phyloP scores from a whole-genome alignment of 306 rosid species.

The Cajanus cajan region DNA sequence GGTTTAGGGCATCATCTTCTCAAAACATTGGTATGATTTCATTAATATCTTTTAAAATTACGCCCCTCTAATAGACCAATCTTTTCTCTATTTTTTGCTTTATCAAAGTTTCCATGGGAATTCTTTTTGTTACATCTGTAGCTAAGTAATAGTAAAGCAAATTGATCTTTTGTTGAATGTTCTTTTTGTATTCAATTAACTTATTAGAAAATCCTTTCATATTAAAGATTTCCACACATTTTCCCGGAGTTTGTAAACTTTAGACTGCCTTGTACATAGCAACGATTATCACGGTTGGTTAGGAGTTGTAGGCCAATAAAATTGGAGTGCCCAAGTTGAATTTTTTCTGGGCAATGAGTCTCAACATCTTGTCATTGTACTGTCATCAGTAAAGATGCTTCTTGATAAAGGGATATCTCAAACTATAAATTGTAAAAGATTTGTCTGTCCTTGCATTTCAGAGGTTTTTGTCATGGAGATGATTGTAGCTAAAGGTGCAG shows the following conservation, averaged over 20 bases:
- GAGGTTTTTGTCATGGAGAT: constrained; percentile 34
- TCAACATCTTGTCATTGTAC: background rate
- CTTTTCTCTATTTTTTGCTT: constrained; percentile 15
- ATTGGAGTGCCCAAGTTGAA: background rate
- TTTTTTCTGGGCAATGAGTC: background rate
- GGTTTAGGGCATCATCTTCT: constrained; percentile 49
- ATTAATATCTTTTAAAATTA: constrained; percentile 28
- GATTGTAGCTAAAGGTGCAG: constrained; percentile 36
- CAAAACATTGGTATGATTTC: constrained; percentile 48
- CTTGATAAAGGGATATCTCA: background rate
- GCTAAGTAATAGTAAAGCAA: constrained; percentile 30
- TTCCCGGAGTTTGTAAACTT: constrained; percentile 12
- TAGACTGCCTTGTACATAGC: constrained; percentile 22
- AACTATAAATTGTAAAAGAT: background rate
- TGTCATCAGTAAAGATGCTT: background rate
- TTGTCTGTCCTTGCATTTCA: constrained; percentile 25
- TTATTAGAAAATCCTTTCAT: background rate
- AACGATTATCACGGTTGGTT: background rate
- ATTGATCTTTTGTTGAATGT: constrained; percentile 14
- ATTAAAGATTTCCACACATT: constrained; percentile 7
- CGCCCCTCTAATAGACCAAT: constrained; percentile 11
- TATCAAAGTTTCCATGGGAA: constrained; percentile 29
- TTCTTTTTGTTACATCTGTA: constrained; percentile 39
- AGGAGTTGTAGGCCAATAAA: constrained; percentile 8
- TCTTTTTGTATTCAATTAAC: background rate